Conservation (phyloP, 192 early-diverging fungal genomes). For the Coemansia sp. region DNA sequence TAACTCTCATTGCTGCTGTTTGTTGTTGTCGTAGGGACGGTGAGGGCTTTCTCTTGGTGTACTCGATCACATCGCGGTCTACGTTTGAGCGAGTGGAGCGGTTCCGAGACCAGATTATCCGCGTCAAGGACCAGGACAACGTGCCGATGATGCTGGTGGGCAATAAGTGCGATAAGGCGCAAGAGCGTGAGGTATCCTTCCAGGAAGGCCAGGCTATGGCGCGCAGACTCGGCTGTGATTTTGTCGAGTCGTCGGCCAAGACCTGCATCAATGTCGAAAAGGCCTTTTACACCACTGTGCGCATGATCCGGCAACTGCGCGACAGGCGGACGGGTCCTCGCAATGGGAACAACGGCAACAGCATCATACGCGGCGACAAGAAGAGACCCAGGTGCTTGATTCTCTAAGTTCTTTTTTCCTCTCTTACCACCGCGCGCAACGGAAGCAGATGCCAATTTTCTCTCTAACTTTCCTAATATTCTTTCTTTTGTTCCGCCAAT, state of each 20-base stretch:
- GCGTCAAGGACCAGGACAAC: slow-evolving; percentile 88
- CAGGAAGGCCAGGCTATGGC: slow-evolving; percentile 85
- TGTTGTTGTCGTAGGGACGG: slow-evolving; percentile 62
- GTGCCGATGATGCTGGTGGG: slow-evolving; percentile 92
- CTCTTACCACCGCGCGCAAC: background rate
- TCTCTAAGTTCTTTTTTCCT: slow-evolving; percentile 21
- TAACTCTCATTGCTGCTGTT: background rate
- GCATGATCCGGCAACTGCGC: slow-evolving; percentile 73
- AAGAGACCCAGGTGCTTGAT: slow-evolving; percentile 52
- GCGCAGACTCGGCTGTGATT: slow-evolving; percentile 71
- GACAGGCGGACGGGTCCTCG: slow-evolving; percentile 54
- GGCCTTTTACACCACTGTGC: slow-evolving; percentile 80
- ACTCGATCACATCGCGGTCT: slow-evolving; percentile 84
- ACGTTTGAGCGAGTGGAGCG: slow-evolving; percentile 88
- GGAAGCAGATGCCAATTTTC: slow-evolving; percentile 9
- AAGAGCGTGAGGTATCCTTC: slow-evolving; percentile 81
- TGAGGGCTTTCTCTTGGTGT: slow-evolving; percentile 89
- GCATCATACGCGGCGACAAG: slow-evolving; percentile 48
- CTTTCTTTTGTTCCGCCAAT: background rate
- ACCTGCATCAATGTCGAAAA: slow-evolving; percentile 91
- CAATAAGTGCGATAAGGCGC: slow-evolving; percentile 88
- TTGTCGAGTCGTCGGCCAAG: slow-evolving; percentile 90
- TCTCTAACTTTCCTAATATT: slow-evolving; percentile 11
- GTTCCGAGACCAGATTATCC: slow-evolving; percentile 84
- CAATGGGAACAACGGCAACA: slow-evolving; percentile 26